Percentiles rank a stretch among this genome's conserved stretches.
Conservation (phyloP, 371 early-diverging fungal species). For the Apophysomyces elegans region DNA sequence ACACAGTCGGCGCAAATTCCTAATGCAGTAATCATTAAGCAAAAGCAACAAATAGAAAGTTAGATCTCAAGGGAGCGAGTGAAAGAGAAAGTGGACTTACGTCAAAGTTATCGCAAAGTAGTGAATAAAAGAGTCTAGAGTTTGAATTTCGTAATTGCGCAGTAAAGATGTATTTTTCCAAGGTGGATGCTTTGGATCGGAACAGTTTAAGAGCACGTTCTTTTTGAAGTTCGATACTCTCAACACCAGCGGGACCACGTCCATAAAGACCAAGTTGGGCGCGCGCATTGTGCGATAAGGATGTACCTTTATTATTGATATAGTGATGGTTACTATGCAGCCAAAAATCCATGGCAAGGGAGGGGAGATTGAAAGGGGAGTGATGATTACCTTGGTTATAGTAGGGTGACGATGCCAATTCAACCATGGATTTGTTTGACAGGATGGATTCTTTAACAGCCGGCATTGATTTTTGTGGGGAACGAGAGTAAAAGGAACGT, state of each 20-base stretch:
- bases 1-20: constrained; percentile 82
- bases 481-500: constrained; percentile 5
- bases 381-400: constrained; percentile 28
- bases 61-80: neutral
- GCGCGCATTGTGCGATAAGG: constrained; percentile 13
- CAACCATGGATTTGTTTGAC: constrained; percentile 7
- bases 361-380: neutral
- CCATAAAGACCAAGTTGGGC: constrained; percentile 59
- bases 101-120: constrained; percentile 76
- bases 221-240: constrained; percentile 72
- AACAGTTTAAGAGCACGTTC: constrained; percentile 72
- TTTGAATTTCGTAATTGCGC: constrained; percentile 81
- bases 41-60: too few relatives aligned
- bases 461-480: neutral
- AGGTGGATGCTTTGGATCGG: constrained; percentile 59
- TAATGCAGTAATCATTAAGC: constrained; percentile 19
- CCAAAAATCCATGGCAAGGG: neutral
- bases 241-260: constrained; percentile 72
- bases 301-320: constrained; percentile 19
- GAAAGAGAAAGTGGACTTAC: constrained; percentile 35
- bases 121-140: constrained; percentile 77
- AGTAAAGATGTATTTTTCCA: constrained; percentile 86
- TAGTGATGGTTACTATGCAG: too few relatives aligned
- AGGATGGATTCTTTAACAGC: constrained; percentile 15
- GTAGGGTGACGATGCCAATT: constrained; percentile 25